Evolutionary conservation across 495 filamentous ascomycete genomes (phyloP), one percentile per base, ranked within the genome.

Genomic region (Podospora pseudopauciseta): DNA sequence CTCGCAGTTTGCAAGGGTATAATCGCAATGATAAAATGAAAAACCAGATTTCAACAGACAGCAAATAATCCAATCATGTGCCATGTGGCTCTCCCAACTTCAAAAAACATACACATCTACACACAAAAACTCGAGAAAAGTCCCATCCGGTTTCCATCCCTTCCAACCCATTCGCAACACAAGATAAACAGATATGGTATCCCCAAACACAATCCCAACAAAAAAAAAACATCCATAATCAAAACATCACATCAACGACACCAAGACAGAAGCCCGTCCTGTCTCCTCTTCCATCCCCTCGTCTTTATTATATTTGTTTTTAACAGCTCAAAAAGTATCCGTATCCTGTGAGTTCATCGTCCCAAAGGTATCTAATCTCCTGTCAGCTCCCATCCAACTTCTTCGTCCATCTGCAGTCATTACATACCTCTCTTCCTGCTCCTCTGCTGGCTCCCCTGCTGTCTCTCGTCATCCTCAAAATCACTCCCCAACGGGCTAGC

Each of bases 331-430:
- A 69, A 85, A 86, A 30, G 84, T 85, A 70, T 86, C 84, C 27
- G 80, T 83, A 65, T 86, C 84, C 64, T 81, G 82, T 67, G 80
- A 84, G 30, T 74, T 78, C 20, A 84, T 69, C 2, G 83, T 80
- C 66, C 83, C 84, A 71, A 86, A 86, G 26, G 84, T 86, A 76
- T 86, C 84, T 86, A 63, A 0, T 62, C n/a, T 32, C 60, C 16
- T 34, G 60, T 62, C 27, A 62, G 60, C 26, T n/a, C 18, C 16
- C 0, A n/a, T 62, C n/a, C 27, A 7, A 18, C 4, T 7, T 30
- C 39, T 32, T 26, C 27, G 15, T 32, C 6, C 30, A 30, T 28
- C 4, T 19, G 23, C 30, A 49, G 4, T 13, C 28, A 68, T n/a
- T 60, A 59, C 64, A 49, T 60, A 86, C 84, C 80, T 80, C 85